Evolutionary conservation across 768 basidiomycete species (phyloP), one percentile per base, ranked within the genome.

Genomic region (Mycena epipterygia): DNA sequence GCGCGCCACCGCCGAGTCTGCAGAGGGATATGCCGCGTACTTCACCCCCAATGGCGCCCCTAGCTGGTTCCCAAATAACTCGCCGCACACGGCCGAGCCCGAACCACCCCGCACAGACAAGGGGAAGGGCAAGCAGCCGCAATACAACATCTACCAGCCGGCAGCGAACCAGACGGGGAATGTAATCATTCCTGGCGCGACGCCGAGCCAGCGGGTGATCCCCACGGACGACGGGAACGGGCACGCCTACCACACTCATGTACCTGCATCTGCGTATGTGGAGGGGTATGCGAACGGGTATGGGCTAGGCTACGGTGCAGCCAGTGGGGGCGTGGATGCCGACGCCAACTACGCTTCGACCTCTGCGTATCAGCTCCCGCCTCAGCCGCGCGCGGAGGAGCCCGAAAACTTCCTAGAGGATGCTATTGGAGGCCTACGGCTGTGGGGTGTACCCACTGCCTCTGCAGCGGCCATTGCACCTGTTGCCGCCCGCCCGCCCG

Each of bases 201-300:
- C 73, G 6, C 80, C 80, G 2, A 76, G 75, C 29, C 80, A 79
- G 49, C 80, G 80, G 29, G 75, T 79, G 49, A 69, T 83, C n/a
- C 78, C 69, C 29, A 14, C 49, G 69, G 42, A 69, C 51, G 32
- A 72, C 73, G n/a, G 39, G 75, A 76, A 14, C 69, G 46, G n/a
- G 9, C 79, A 61, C 35, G 32, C 63, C 41, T 68, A 72, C 21
- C 58, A 48, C 52, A 68, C 67, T 8, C 67, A 57, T 72, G 51
- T 79, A 71, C 60, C 77, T 73, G 63, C 75, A n/a, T 51, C 66
- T 8, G 80, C 81, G 2, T 84, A 82, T 14, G 79, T 83, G 0
- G 76, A 76, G 16, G 83, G 83, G 5, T 84, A 84, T 60, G 30
- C 79, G 27, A 75, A 75, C 33, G 83, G 83, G 19, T 84, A 79